These are phyloP conservation scores for Linderniella brevidens DNA, from an alignment of 257 asterid species.

Conservation along the genomic window DNA sequence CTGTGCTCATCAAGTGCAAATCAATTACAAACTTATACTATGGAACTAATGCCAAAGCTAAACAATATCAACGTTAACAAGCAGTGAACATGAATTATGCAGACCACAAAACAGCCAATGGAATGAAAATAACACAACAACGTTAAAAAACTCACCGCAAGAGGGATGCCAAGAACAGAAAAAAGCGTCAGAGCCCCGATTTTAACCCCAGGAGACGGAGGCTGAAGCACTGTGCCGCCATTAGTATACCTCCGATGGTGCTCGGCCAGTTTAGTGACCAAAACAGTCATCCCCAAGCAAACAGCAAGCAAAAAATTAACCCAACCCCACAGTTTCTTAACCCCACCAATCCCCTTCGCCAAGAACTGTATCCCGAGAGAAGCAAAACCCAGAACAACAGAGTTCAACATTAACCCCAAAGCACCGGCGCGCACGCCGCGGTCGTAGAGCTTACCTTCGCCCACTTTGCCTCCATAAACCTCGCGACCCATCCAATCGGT, in stretches of 20 bases:
- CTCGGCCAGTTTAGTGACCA: slow-evolving; percentile 50
- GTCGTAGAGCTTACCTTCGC: slow-evolving; percentile 29
- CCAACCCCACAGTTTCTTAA: slow-evolving; percentile 56
- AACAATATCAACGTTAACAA: no score
- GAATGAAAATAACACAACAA: no score
- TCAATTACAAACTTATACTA: no score
- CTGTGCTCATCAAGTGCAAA: no score
- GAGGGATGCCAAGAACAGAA: slow-evolving; percentile 69
- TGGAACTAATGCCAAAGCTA: no score
- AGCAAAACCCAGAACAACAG: slow-evolving; percentile 52
- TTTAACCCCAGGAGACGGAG: slow-evolving; percentile 36
- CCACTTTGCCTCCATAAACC: slow-evolving; percentile 50
- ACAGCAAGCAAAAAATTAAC: slow-evolving; percentile 54
- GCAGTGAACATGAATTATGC: no score
- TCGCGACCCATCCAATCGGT: slow-evolving; percentile 86
- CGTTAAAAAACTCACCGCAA: slow-evolving; percentile 30
- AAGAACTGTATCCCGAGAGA: slow-evolving; percentile 37
- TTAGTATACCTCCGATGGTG: slow-evolving; percentile 17
- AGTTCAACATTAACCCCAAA: slow-evolving; percentile 55
- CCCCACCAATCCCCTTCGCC: slow-evolving; percentile 36
- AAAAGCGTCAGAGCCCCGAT: slow-evolving; percentile 52
- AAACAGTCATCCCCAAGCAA: slow-evolving; percentile 51
- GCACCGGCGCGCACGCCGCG: slow-evolving; percentile 79
- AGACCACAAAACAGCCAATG: no score
- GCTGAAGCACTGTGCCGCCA: slow-evolving; percentile 11